Conservation (phyloP, 1,284 basidiomycete genomes). For the Heterobasidion parviporum region DNA sequence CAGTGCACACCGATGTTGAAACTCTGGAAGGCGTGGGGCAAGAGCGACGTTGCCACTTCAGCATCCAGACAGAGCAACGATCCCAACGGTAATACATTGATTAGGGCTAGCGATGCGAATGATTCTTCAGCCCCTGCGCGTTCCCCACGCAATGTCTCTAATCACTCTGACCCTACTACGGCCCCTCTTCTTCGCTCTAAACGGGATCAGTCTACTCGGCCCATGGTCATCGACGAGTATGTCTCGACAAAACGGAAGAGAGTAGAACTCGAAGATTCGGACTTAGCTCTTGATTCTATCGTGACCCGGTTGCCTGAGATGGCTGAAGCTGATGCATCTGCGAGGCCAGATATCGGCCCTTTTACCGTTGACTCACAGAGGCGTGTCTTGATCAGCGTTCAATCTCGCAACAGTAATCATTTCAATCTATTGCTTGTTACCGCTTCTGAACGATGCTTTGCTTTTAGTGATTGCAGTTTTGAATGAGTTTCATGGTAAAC, state of each 20-base stretch:
- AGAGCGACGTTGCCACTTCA: constrained; percentile 15
- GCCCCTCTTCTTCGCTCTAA: constrained; percentile 2
- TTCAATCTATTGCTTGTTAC: neutral
- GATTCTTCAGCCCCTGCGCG: constrained; percentile 21
- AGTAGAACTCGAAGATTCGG: constrained; percentile 1
- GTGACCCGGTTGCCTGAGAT: neutral
- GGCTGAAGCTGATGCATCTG: neutral
- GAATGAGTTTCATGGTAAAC: neutral
- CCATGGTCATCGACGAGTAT: neutral
- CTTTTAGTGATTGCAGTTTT: neutral
- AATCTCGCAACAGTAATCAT: neutral
- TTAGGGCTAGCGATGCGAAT: constrained; percentile 22
- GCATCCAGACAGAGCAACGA: constrained; percentile 15
- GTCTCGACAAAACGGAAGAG: neutral
- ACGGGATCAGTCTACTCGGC: neutral
- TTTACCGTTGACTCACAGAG: neutral
- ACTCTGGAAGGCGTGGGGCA: constrained; percentile 44
- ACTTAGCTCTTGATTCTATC: neutral
- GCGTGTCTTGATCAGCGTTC: neutral
- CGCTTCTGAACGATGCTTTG: neutral
- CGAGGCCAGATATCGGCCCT: neutral
- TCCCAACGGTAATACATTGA: constrained; percentile 18
- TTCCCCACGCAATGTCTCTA: constrained; percentile 18
- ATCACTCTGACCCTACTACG: constrained; percentile 15
- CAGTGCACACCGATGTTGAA: constrained; percentile 34